Evolutionary conservation across 768 basidiomycete species (phyloP).

Genomic region (Russula dissimulans): DNA sequence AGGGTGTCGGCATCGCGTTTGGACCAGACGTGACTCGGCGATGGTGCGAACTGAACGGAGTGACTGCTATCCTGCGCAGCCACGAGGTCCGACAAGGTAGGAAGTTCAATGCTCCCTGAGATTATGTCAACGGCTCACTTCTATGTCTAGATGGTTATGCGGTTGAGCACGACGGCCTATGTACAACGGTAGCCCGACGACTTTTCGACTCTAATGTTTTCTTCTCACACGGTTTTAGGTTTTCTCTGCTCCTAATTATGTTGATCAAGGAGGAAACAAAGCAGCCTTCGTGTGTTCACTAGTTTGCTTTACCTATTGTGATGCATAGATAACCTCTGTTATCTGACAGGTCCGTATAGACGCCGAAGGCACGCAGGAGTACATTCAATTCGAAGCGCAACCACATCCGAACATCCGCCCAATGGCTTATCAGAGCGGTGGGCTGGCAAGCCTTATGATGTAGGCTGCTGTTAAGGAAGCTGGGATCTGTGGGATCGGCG

Average conservation of each 20-base stretch:
- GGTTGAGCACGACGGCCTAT: slow-evolving; percentile 88
- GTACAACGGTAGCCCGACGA: slow-evolving; percentile 56
- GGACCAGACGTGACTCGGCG: slow-evolving; percentile 87
- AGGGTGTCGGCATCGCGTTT: slow-evolving; percentile 95
- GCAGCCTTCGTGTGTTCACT: slow-evolving; percentile 68
- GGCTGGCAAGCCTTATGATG: slow-evolving; percentile 64
- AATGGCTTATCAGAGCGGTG: slow-evolving; percentile 78
- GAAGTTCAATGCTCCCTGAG: slow-evolving; percentile 18
- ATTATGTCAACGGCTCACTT: not conserved
- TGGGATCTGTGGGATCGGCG: not conserved
- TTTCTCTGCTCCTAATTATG: slow-evolving; percentile 93
- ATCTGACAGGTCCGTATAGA: slow-evolving; percentile 67
- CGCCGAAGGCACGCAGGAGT: slow-evolving; percentile 59
- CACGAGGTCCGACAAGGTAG: slow-evolving; percentile 92
- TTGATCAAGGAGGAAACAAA: slow-evolving; percentile 86
- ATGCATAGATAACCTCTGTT: not conserved
- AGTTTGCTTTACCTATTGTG: not conserved
- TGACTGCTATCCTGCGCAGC: slow-evolving; percentile 85
- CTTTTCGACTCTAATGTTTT: slow-evolving; percentile 3
- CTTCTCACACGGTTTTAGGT: slow-evolving; percentile 39
- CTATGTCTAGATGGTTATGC: slow-evolving; percentile 70
- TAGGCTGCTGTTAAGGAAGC: slow-evolving; percentile 24
- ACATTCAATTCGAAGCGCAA: slow-evolving; percentile 75
- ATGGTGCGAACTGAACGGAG: slow-evolving; percentile 82
- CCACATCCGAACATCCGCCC: slow-evolving; percentile 87